Conservation (phyloP, 1,284 basidiomycete genomes). For the Irpex rosettiformis region DNA sequence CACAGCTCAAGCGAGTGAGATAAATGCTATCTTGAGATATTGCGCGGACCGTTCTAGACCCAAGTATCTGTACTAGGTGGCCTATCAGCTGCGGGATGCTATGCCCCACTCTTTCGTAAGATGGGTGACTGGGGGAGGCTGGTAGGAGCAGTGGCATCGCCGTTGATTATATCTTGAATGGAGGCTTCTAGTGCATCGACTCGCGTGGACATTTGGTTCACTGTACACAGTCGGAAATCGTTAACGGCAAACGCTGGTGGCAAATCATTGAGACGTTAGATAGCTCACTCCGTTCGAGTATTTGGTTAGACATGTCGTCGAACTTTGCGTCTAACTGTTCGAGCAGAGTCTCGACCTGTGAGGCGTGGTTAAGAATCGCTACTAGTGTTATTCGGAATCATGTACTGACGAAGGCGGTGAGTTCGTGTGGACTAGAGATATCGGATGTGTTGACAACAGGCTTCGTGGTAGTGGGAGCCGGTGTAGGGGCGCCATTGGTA, state of each 20-base stretch:
- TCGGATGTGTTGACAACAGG: constrained; percentile 34
- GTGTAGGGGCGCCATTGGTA: constrained; percentile 18
- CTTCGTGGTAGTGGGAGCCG: constrained; percentile 15
- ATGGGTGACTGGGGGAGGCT: constrained; percentile 31
- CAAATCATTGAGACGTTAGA: not conserved
- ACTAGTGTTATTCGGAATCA: not conserved
- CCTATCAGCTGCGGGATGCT: not conserved
- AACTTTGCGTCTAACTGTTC: constrained; percentile 78
- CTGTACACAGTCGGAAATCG: constrained; percentile 33
- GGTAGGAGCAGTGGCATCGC: constrained; percentile 33
- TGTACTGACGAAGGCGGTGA: constrained; percentile 73
- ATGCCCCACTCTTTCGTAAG: constrained; percentile 19
- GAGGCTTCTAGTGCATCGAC: constrained; percentile 80
- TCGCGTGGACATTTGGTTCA: constrained; percentile 79
- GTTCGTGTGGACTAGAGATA: constrained; percentile 78
- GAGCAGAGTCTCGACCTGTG: constrained; percentile 71
- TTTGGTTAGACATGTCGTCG: constrained; percentile 80
- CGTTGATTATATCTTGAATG: constrained; percentile 80
- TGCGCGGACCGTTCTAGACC: not conserved
- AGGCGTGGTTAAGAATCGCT: constrained; percentile 7
- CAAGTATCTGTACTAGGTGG: not conserved
- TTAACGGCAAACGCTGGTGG: constrained; percentile 3
- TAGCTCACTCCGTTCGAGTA: constrained; percentile 73
- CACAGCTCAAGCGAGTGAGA: not conserved
- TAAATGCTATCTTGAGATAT: not conserved